phyloP scores from a whole-genome alignment of 2,329 filamentous ascomycete species.

The Tolypocladium inflatum region DNA sequence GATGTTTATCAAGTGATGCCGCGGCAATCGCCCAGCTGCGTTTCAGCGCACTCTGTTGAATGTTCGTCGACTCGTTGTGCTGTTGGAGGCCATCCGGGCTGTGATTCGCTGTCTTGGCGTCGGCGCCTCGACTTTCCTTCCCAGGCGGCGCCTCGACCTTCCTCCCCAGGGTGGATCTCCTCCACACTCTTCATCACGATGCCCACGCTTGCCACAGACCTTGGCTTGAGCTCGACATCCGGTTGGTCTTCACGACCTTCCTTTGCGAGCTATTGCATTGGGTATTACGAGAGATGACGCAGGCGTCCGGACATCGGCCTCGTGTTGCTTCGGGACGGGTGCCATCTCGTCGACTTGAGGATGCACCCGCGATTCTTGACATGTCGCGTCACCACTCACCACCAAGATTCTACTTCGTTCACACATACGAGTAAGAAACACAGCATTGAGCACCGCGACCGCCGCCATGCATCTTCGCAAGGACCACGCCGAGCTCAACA shows the following conservation, averaged over 20 bases:
- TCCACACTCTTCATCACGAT: neutral
- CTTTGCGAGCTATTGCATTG: neutral
- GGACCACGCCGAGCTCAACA: conserved; percentile 40
- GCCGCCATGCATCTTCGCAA: conserved; percentile 45
- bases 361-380: neutral
- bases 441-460: no score
- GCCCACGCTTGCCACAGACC: no score
- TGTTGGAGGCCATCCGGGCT: neutral
- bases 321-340: neutral
- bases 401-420: neutral
- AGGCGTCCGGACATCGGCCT: neutral
- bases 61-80: neutral
- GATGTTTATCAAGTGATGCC: no score
- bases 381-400: neutral
- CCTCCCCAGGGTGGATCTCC: neutral
- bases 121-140: conserved; percentile 4
- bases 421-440: no score
- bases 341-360: neutral
- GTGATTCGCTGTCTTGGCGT: neutral
- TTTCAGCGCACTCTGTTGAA: no score
- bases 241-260: neutral
- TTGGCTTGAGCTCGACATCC: neutral
- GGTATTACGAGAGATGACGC: neutral
- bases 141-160: conserved; percentile 3
- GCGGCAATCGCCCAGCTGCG: no score